Evolutionary conservation across 2,329 filamentous ascomycete species (phyloP), one percentile per base, ranked within the genome.

Genomic region (Fusarium marasasianum): DNA sequence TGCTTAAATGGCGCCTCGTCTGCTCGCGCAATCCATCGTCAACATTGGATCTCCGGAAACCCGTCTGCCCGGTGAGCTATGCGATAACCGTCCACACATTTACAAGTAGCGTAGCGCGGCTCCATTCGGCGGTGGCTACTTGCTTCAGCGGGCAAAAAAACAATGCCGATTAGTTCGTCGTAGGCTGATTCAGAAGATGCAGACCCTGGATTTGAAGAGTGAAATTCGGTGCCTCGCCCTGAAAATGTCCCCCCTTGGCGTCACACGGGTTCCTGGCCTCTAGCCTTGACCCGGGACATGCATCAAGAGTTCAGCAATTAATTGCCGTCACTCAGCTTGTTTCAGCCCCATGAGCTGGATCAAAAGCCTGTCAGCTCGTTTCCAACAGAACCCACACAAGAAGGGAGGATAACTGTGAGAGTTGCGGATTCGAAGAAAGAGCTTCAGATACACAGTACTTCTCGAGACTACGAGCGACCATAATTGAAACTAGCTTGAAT

Each of bases 51-150:
- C 35, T 41, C 37, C 31, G 53, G 31, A 33, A 40, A 40, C 18
- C 44, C 35, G 45, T 48, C 51, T 38, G 35, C 26, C 66, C 31
- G 24, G 35, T 50, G 50, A 47, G 40, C 29, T 41, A 29, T 59
- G 50, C 53, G 40, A 55, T n/a, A 41, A 55, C 51, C 18, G n/a
- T 35, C 26, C 37, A 55, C 48, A 37, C 61, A 63, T 44, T 40
- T 47, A 61, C 43, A 57, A 60, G 53, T 47, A 65, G 53, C 44
- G 43, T 76, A 63, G 55, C 56, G 61, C 56, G 62, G 59, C 55
- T 54, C 48, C 54, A 60, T 48, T 74, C 51, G 37, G 43, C n/a
- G 48, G 71, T 73, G 74, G 71, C 65, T 50, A 60, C 45, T 72
- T 66, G 60, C 57, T 68, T 64, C 60, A 63, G 57, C 40, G 58